These are phyloP conservation scores for Pseudocercospora pini-densiflorae DNA, from an alignment of 2,329 filamentous ascomycete genomes.

Conservation along the genomic window DNA sequence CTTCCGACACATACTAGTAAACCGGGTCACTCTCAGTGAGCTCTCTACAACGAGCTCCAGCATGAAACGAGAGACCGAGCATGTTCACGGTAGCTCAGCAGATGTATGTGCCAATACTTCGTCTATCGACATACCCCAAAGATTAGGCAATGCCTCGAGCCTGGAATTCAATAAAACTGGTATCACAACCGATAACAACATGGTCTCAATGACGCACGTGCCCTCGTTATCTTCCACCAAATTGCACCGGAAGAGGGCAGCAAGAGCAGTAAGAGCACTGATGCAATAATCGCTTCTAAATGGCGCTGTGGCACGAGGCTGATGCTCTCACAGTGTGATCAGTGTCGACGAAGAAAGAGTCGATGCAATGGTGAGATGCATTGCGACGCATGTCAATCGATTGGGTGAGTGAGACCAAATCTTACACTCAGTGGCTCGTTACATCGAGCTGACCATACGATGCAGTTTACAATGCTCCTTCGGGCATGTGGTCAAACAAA, in stretches of 20 bases:
- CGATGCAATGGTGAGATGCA: constrained; percentile 26
- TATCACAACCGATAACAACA: not conserved
- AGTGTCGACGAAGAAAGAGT: constrained; percentile 27
- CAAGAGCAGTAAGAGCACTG: constrained; percentile 24
- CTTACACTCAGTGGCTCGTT: not conserved
- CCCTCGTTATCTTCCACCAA: constrained; percentile 4
- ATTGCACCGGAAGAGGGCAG: constrained; percentile 24
- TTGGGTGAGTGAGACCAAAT: constrained; percentile 21
- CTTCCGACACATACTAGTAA: no score
- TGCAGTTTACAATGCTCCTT: constrained; percentile 29
- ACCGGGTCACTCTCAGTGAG: no score
- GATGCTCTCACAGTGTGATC: constrained; percentile 19
- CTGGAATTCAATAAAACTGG: no score
- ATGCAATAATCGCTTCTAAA: not conserved
- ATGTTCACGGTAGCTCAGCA: no score
- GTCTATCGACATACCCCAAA: no score
- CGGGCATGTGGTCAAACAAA: constrained; percentile 27
- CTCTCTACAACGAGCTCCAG: no score
- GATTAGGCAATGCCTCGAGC: no score
- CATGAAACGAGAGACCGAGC: no score
- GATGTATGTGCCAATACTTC: no score
- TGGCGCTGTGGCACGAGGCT: not conserved
- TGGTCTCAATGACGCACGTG: not conserved
- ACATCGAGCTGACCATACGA: not conserved
- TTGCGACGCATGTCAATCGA: constrained; percentile 24